Percentiles rank a stretch among this genome's conserved stretches.
These are phyloP conservation scores for Paracorniculantispora psalliotae DNA, from an alignment of 2,329 filamentous ascomycete genomes.

Conservation along the genomic window DNA sequence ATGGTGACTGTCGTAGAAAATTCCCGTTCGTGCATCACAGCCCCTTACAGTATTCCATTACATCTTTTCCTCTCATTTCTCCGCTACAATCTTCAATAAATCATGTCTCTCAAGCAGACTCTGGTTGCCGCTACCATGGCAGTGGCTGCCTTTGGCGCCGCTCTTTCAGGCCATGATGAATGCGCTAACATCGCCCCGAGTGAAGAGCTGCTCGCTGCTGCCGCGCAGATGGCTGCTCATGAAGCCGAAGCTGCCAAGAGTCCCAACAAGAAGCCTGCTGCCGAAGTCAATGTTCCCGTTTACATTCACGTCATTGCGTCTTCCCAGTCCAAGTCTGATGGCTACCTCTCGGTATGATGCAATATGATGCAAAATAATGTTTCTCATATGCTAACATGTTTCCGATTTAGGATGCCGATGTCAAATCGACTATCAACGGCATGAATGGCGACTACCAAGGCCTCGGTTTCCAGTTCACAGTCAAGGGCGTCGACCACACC, in stretches of 20 bases:
- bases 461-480: slow-evolving; percentile 31
- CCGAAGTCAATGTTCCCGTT: neutral
- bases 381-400: neutral
- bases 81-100: neutral
- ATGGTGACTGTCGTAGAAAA: neutral
- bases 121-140: slow-evolving; percentile 6
- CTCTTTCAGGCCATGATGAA: neutral
- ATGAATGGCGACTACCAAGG: neutral
- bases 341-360: slow-evolving; percentile 10
- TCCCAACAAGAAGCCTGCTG: neutral
- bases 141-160: neutral
- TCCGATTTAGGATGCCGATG: neutral
- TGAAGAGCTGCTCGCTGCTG: neutral
- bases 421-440: neutral
- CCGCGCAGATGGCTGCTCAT: neutral
- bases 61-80: neutral
- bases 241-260: neutral
- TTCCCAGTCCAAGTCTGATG: neutral
- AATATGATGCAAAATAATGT: no score
- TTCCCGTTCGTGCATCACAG: neutral
- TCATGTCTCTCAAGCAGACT: slow-evolving; percentile 2
- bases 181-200: neutral
- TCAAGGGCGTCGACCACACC: slow-evolving; percentile 39
- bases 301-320: slow-evolving; percentile 8
- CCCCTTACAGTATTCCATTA: neutral